Conservation (phyloP, 805 yeast genomes). For the Allodekkera sacchari region DNA sequence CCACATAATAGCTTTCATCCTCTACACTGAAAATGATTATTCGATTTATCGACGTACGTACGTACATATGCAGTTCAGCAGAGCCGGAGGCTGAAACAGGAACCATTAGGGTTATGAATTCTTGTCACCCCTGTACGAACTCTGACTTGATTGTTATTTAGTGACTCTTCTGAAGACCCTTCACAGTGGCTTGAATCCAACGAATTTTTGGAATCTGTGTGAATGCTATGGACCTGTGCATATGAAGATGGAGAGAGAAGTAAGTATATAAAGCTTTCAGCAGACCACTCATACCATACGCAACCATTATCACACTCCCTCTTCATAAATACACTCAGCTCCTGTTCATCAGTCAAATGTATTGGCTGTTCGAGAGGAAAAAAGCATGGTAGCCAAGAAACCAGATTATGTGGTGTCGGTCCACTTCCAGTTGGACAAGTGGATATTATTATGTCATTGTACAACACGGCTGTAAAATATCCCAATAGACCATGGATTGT, state of each 20-base stretch:
- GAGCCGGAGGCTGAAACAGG: conserved; percentile 3
- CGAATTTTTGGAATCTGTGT: background rate
- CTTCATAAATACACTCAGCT: conserved; percentile 42
- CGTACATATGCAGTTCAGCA: background rate
- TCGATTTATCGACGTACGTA: too few species aligned
- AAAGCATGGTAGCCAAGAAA: conserved; percentile 64
- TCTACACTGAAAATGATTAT: too few species aligned
- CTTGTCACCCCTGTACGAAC: conserved; percentile 33
- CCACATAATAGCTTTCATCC: too few species aligned
- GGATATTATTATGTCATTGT: conserved; percentile 46
- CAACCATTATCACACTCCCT: conserved; percentile 32
- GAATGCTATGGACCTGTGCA: too few species aligned
- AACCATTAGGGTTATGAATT: conserved; percentile 34
- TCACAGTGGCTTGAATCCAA: conserved; percentile 21
- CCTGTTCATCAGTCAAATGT: conserved; percentile 44
- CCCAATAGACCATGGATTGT: conserved; percentile 71
- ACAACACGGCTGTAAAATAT: conserved; percentile 62
- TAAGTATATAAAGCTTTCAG: conserved; percentile 41
- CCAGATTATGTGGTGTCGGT: conserved; percentile 34
- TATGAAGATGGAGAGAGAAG: too few species aligned
- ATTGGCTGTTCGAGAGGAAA: conserved; percentile 54
- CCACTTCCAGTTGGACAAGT: conserved; percentile 32
- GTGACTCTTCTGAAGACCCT: conserved; percentile 24
- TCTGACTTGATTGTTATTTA: too few species aligned
- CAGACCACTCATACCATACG: conserved; percentile 66